Base-by-base conservation (phyloP, 306 rosid species). In the Vicia villosa region DNA sequence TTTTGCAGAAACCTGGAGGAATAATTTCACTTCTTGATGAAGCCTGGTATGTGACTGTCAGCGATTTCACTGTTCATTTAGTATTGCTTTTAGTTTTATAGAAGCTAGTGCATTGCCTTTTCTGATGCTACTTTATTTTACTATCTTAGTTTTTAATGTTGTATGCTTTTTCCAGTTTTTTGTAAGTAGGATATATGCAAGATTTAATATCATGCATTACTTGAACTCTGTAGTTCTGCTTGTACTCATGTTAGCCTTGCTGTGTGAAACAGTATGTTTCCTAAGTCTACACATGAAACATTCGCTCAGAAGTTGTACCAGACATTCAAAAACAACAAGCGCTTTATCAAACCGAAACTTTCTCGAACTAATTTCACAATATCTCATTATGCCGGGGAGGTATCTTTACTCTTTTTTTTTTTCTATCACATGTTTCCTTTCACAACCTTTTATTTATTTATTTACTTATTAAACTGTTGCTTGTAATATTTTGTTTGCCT, bases 261-360 rank as follows among this genome's bases (percentile, higher is more conserved):
- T 85, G 50, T 83, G 79, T 86, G 56, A 63, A 50, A 51, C 96
- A 95, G 99, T 79, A 95, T 95, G 99, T 95, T 95, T 82, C 99
- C 99, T n/a, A 95, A 95, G 85, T 95, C 99, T 40, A 95, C 99
- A 13, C 99, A 95, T 71, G 99, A 95, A 87, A 95, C 99, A 37
- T 95, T 95, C 58, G 76, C 99, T 79, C 99, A 95, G 87, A 95
- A 95, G 83, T 82, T 95, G 81, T 95, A 95, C 80, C 97, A 91
- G 85, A 95, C 97, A 58, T 91, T 95, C 91, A 87, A 86, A 81
- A 91, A 81, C 85, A 83, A 95, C 93, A 95, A 89, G 86, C 97
- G 99, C 57, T 95, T 95, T 26, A 86, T 95, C 83, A 91, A 95
- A 77, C 99, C 99, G 66, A 95, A 95, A 80, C 96, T 95, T 74